Percentiles rank a stretch among this genome's conserved stretches.
Evolutionary conservation across 1,284 basidiomycete genomes (phyloP).

Genomic region (Moesziomyces sp.): DNA sequence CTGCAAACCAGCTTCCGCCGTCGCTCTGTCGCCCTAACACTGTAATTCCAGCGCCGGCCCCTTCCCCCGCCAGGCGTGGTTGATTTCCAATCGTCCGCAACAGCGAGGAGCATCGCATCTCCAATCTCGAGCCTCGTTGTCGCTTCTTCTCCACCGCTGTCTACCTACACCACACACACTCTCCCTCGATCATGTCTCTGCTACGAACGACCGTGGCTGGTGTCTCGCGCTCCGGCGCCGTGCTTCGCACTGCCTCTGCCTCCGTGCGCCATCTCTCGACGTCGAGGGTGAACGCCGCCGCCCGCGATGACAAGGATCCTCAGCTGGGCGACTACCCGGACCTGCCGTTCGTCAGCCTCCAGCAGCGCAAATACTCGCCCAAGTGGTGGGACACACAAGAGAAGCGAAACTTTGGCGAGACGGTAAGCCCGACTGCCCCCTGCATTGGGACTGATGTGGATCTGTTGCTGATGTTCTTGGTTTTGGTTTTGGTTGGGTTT

Average conservation of each 20-base stretch:
- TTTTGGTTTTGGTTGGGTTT: neutral
- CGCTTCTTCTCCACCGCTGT: too few species aligned
- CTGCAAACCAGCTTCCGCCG: too few species aligned
- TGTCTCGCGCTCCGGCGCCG: slow-evolving; percentile 31
- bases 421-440: slow-evolving; percentile 33
- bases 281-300: slow-evolving; percentile 15
- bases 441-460: neutral
- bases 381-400: slow-evolving; percentile 67
- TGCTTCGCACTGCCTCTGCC: slow-evolving; percentile 12
- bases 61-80: too few species aligned
- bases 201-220: slow-evolving; percentile 38
- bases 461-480: slow-evolving; percentile 1
- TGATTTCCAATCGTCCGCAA: too few species aligned
- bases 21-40: too few species aligned
- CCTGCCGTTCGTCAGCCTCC: slow-evolving; percentile 53
- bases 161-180: too few species aligned
- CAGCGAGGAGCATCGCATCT: too few species aligned
- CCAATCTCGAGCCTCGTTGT: too few species aligned
- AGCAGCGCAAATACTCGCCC: slow-evolving; percentile 60
- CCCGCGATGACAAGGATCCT: slow-evolving; percentile 54
- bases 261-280: slow-evolving; percentile 31
- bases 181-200: slow-evolving; percentile 28
- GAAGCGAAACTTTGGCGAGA: slow-evolving; percentile 66
- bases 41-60: too few species aligned
- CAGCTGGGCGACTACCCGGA: slow-evolving; percentile 67